Base-by-base conservation (phyloP, 768 basidiomycete genomes). In the Hortiboletus campestris region DNA sequence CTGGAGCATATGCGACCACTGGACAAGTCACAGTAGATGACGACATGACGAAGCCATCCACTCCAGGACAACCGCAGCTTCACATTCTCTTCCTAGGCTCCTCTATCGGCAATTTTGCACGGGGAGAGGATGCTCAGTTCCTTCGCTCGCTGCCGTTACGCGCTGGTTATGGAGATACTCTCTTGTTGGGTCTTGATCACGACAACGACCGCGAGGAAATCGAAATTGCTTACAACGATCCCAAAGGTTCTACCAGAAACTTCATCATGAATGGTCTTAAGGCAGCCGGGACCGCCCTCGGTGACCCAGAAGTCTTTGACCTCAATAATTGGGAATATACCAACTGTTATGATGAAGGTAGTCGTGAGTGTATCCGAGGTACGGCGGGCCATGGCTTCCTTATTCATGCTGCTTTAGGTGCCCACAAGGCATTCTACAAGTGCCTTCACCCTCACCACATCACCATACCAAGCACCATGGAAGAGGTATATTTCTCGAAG, bases 61-160 rank as follows among this genome's bases (percentile, higher is more conserved):
- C 80, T 1, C 81, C 80, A 40, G 82, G 78, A 20, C 69, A 75
- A 43, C 70, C 74, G 3, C 86, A 89, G 14, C 70, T 93, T 32
- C 94, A 97, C 65, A 75, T 98, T 50, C 76, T 98, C 57, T 98
- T 97, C 76, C 76, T 98, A 17, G 97, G 96, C 0, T 94, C 91
- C 0, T 91, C 92, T 1, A 68, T 98, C 8, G 97, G 95, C 8
- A 98, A 98, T 75, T 98, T 98, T 70, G 64, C 77, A 6, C 81
- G 93, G 13, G 75, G 76, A 6, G 87, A 81, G 22, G 89, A 87
- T 10, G 80, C 78, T 0, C 72, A 78, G 0, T 98, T 99, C 72
- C 80, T 99, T 48, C 78, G 78, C 8, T 83, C 84, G 3, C 74
- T 98, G 29, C 94, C 94, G 5, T 76, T 98, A 25, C 84, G 88